These are phyloP conservation scores for Toxicodendron radicans DNA, from an alignment of 345 rosid species.

Conservation along the genomic window DNA sequence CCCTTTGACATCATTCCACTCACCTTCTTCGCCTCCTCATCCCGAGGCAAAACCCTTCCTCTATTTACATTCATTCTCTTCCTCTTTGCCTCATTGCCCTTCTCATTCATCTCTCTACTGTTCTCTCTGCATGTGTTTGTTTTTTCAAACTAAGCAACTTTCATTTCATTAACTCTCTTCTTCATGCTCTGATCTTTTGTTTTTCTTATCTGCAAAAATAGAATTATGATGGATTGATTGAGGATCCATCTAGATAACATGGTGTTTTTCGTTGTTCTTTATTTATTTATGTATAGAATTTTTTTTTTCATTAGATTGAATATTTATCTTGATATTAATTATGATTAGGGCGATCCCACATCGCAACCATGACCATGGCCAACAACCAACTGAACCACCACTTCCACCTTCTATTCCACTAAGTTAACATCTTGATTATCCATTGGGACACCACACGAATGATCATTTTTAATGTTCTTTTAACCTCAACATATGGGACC, in stretches of 20 bases:
- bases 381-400: conserved; percentile 37
- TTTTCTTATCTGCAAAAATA: too few relatives aligned
- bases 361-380: conserved; percentile 18
- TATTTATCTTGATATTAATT: conserved; percentile 17
- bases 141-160: background rate
- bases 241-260: too few relatives aligned
- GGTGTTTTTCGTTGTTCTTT: background rate
- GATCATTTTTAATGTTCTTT: conserved; percentile 22
- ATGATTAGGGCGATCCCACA: conserved; percentile 31
- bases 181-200: too few relatives aligned
- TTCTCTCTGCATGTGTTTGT: background rate
- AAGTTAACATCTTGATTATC: conserved; percentile 25
- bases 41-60: conserved; percentile 56
- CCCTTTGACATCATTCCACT: conserved; percentile 66
- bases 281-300: background rate
- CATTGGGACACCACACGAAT: conserved; percentile 17
- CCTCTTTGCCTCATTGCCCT: conserved; percentile 20
- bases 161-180: too few relatives aligned
- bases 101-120: conserved; percentile 9
- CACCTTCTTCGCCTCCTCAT: conserved; percentile 57
- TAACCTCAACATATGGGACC: conserved; percentile 28
- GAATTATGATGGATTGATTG: too few relatives aligned
- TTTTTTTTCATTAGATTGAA: background rate
- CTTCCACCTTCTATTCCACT: conserved; percentile 34
- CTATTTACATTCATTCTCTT: conserved; percentile 30